Evolutionary conservation across 352 stramenopile genomes (phyloP).

Genomic region (Pythium phragmiticola): DNA sequence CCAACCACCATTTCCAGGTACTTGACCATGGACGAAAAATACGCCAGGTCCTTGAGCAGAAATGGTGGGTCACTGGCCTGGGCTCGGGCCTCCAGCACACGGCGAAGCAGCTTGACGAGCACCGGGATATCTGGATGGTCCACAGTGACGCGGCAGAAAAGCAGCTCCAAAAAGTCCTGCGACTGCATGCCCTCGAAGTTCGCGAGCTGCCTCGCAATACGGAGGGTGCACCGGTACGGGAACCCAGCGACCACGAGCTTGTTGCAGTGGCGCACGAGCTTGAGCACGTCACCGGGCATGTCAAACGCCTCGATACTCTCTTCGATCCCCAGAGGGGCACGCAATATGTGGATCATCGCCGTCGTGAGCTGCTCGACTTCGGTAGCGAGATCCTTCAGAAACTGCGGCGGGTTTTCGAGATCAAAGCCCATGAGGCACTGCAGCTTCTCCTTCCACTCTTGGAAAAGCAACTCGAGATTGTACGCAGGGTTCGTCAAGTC

Average conservation of each 20-base stretch:
- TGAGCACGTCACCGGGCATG: slow-evolving; percentile 73
- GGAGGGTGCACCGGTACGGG: slow-evolving; percentile 63
- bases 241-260: slow-evolving; percentile 67
- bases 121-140: slow-evolving; percentile 68
- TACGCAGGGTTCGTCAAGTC: slow-evolving; percentile 74
- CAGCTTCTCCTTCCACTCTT: slow-evolving; percentile 64
- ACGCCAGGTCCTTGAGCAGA: slow-evolving; percentile 64
- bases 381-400: slow-evolving; percentile 44
- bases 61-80: slow-evolving; percentile 34
- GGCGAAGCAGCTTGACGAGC: slow-evolving; percentile 71
- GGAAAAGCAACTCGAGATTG: slow-evolving; percentile 77
- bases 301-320: slow-evolving; percentile 62
- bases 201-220: slow-evolving; percentile 58
- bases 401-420: slow-evolving; percentile 55
- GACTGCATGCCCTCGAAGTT: slow-evolving; percentile 69
- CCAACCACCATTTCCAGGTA: slow-evolving; percentile 23
- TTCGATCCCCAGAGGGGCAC: slow-evolving; percentile 64
- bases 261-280: slow-evolving; percentile 76
- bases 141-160: slow-evolving; percentile 69
- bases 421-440: slow-evolving; percentile 57
- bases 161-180: slow-evolving; percentile 66
- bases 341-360: slow-evolving; percentile 69
- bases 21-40: slow-evolving; percentile 56
- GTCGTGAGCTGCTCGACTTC: slow-evolving; percentile 71
- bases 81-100: slow-evolving; percentile 61